Base-by-base conservation (phyloP, 768 basidiomycete genomes). In the Solioccasus polychromus region DNA sequence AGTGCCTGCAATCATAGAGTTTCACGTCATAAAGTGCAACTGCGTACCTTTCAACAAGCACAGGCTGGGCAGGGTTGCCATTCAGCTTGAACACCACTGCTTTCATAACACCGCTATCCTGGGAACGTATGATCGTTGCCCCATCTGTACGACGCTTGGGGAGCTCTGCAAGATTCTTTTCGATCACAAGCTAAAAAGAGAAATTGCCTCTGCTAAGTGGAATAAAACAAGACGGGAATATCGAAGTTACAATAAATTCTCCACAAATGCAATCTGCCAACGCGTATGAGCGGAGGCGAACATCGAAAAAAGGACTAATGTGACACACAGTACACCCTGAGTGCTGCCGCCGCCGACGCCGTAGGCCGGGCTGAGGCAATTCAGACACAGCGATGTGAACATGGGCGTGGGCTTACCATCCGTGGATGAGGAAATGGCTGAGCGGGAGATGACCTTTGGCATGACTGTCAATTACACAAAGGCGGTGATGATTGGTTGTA, bases 391-490 rank as follows among this genome's bases (percentile, higher is more conserved):
- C 10, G 9, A 48, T 50, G 39, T 12, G 26, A 8, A 15, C 30
- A 30, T 14, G 30, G 28, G 26, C 34, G 17, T 8, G 39, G 2
- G 15, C 77, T 50, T 41, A 89, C 89, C 88, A 62, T 90, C 87
- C 28, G 89, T 82, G 4, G 91, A 93, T 3, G 91, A 89, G 8
- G 92, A 92, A 49, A 92, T 80, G 4, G 88, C 85, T 32, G 88
- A 92, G 53, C 90, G 80, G 3, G 91, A 92, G 59, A 93, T 79
- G 51, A 96, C 88, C 67, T 94, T 94, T 42, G 92, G 92, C 92
- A 95, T 95, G 47, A 53, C 50, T 24, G 45, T 44, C 30, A 37
- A 25, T 22, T 39, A 17, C 29, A 32, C 42, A 26, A 38, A 25
- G 9, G 29, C 18, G 24, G 30, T 39, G 29, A 18, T 32, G 55